Percentiles rank a stretch among this genome's conserved stretches.
Conservation (phyloP, 2,329 filamentous ascomycete genomes). For the Conoideocrella luteorostrata region DNA sequence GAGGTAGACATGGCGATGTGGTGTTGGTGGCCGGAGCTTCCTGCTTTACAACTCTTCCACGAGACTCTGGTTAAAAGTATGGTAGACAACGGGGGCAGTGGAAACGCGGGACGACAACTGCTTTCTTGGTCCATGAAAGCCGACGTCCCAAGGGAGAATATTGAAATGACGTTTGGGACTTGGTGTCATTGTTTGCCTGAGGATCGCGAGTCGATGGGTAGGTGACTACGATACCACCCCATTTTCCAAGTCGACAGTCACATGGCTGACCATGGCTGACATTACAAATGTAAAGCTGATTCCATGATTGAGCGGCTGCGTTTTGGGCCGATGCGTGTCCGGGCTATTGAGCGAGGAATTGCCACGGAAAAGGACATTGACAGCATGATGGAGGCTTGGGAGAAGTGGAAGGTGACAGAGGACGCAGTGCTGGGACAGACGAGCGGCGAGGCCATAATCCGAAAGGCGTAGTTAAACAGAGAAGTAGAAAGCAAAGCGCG, state of each 20-base stretch:
- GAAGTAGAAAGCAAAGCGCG: neutral
- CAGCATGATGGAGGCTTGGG: slow-evolving; percentile 22
- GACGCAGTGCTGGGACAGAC: slow-evolving; percentile 23
- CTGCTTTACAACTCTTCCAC: slow-evolving; percentile 18
- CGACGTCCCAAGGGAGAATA: slow-evolving; percentile 16
- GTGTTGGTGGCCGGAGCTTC: slow-evolving; percentile 22
- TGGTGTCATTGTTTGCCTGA: slow-evolving; percentile 22
- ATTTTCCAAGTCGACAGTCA: neutral
- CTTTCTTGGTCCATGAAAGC: slow-evolving; percentile 21
- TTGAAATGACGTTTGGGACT: slow-evolving; percentile 20
- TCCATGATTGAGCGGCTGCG: slow-evolving; percentile 20
- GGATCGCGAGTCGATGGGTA: slow-evolving; percentile 21
- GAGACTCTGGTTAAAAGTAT: slow-evolving; percentile 15
- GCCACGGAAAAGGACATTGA: slow-evolving; percentile 19
- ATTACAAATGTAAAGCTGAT: slow-evolving; percentile 12
- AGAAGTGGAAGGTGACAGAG: slow-evolving; percentile 18
- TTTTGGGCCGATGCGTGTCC: slow-evolving; percentile 17
- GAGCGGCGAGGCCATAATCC: slow-evolving; percentile 22
- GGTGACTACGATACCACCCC: too few relatives aligned
- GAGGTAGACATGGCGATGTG: slow-evolving; percentile 24
- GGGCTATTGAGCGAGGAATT: slow-evolving; percentile 19
- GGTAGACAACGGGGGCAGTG: slow-evolving; percentile 19
- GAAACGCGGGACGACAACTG: slow-evolving; percentile 20
- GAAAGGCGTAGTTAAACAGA: slow-evolving; percentile 10
- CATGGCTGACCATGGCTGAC: slow-evolving; percentile 1